Base-by-base conservation (phyloP, 2,329 filamentous ascomycete genomes). In the Thyridium curvatum region DNA sequence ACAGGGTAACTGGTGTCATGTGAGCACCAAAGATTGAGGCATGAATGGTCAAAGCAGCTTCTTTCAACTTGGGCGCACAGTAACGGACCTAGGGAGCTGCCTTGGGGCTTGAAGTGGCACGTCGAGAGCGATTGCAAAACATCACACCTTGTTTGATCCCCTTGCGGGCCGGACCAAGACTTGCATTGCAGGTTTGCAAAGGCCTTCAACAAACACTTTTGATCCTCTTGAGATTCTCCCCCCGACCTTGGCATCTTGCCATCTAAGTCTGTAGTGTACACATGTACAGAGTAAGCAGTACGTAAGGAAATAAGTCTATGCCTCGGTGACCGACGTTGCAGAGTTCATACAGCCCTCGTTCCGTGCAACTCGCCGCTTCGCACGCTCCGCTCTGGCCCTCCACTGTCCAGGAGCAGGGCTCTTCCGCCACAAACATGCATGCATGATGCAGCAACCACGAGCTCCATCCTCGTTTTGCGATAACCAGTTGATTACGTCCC, bases 261-360 rank as follows among this genome's bases (percentile, higher is more conserved):
- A 58, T 72, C 67, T 71, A 71, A 61, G 64, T 65, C 59, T 63
- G 55, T 72, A 72, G 68, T 69, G 64, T 72, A 73, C 69, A 72
- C 62, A 65, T 68, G 65, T 69, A 69, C 65, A 72, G 60, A 59
- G 49, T 51, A 59, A 64, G 56, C 60, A 62, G 55, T 57, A 62
- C 58, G 53, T 58, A 64, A 65, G 58, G 60, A 64, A 67, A 53
- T 48, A 52, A 60, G 56, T 72, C 67, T 72, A 70, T 70, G 66
- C 62, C 63, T 63, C 60, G 59, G 59, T 61, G 55, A 57, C 56
- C 56, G 55, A 61, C 56, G 54, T 58, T 53, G 56, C 56, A 61
- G 59, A 26, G 21, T 26, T 61, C 58, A 59, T 61, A 54, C 55
- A 60, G 4, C 36, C 55, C 54, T 52, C 51, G 46, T 42, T 44